A percentile compares a stretch with the other conserved stretches of the same genome.
Conservation (phyloP, 2,329 filamentous ascomycete species). For the Purpureocillium lavendulum region DNA sequence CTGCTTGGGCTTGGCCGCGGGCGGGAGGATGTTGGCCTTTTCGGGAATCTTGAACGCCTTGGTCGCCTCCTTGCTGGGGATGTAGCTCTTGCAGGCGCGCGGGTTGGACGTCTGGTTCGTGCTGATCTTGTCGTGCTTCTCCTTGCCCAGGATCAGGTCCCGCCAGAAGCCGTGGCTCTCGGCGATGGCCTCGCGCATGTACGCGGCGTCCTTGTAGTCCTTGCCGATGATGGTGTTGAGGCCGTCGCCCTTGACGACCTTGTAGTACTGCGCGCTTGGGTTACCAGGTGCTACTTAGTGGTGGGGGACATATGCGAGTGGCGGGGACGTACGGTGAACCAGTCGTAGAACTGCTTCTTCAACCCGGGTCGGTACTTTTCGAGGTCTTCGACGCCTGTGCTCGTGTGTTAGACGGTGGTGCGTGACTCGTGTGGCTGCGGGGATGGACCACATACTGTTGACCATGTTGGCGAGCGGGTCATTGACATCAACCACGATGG, state of each 20-base stretch:
- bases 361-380: conserved; percentile 29
- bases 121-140: conserved; percentile 27
- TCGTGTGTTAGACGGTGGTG: too few relatives aligned
- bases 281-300: not conserved
- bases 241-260: conserved; percentile 26
- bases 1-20: conserved; percentile 19
- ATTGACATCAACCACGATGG: conserved; percentile 27
- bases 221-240: conserved; percentile 27
- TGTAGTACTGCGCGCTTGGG: conserved; percentile 24
- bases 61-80: conserved; percentile 21
- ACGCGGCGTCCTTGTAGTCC: conserved; percentile 25
- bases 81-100: conserved; percentile 20
- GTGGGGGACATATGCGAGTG: too few relatives aligned
- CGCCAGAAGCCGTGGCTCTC: conserved; percentile 30
- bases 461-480: conserved; percentile 27
- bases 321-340: conserved; percentile 26
- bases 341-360: conserved; percentile 24
- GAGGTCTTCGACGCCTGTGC: conserved; percentile 19
- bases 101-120: conserved; percentile 29
- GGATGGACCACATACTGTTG: conserved; percentile 21
- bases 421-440: too few relatives aligned
- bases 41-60: conserved; percentile 21
- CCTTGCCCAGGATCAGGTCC: conserved; percentile 27
- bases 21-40: conserved; percentile 18
- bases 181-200: conserved; percentile 20